Conservation (phyloP, 1,284 basidiomycete species). For the Apiotrichum porosum region DNA sequence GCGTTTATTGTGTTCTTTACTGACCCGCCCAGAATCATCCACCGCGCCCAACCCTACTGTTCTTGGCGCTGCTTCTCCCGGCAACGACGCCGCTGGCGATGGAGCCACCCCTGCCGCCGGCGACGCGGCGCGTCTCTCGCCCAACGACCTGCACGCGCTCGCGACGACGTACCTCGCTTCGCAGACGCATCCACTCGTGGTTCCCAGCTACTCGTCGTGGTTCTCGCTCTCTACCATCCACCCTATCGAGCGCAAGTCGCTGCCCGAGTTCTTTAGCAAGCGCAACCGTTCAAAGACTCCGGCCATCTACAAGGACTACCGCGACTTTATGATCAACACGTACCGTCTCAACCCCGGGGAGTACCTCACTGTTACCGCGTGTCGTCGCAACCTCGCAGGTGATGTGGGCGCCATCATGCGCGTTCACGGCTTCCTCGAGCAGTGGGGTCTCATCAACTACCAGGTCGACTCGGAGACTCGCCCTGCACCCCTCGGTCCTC, state of each 20-base stretch:
- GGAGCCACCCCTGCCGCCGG: conserved; percentile 21
- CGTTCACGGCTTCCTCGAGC: conserved; percentile 96
- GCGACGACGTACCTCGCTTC: conserved; percentile 74
- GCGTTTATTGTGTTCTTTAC: too few relatives aligned
- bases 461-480: conserved; percentile 96
- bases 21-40: conserved; percentile 30
- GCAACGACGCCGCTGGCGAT: conserved; percentile 10
- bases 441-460: conserved; percentile 99
- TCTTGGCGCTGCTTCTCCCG: conserved; percentile 10
- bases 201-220: conserved; percentile 97
- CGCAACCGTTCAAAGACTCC: conserved; percentile 93
- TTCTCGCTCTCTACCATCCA: conserved; percentile 94
- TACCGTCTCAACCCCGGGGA: conserved; percentile 91
- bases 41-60: conserved; percentile 11
- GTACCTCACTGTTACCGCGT: conserved; percentile 97
- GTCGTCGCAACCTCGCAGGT: conserved; percentile 89
- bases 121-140: conserved; percentile 30
- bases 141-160: conserved; percentile 44
- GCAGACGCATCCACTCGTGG: conserved; percentile 94
- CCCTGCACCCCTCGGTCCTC: conserved; percentile 88
- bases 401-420: conserved; percentile 99
- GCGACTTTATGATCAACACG: conserved; percentile 99
- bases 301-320: conserved; percentile 96
- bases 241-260: conserved; percentile 81
- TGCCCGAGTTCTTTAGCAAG: conserved; percentile 98